phyloP scores from a whole-genome alignment of 2,329 filamentous ascomycete species.

The Paramyrothecium roridum region DNA sequence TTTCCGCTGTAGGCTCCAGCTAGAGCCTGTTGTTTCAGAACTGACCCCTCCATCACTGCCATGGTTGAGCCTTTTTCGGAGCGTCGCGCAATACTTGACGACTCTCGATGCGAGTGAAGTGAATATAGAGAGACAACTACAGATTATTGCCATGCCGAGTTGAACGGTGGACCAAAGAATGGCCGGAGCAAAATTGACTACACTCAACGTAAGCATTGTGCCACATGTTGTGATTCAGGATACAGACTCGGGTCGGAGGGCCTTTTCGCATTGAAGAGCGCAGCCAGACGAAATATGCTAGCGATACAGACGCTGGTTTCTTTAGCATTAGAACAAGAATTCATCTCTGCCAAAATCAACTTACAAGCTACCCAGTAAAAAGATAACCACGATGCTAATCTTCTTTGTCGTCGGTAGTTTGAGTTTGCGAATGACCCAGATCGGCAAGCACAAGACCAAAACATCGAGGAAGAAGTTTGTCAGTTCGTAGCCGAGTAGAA shows the following conservation, averaged over 20 bases:
- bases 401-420: not conserved
- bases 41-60: too few relatives aligned
- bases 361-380: not conserved
- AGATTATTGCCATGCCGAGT: not conserved
- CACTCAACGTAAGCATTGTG: not conserved
- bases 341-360: not conserved
- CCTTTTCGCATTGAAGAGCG: not conserved
- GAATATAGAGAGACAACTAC: not conserved
- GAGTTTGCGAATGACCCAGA: not conserved
- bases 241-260: not conserved
- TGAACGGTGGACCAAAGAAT: not conserved
- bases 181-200: not conserved
- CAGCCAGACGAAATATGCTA: not conserved
- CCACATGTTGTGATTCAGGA: not conserved
- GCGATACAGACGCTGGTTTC: not conserved
- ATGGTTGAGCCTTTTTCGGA: too few relatives aligned
- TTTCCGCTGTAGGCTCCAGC: too few relatives aligned
- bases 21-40: too few relatives aligned
- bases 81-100: too few relatives aligned
- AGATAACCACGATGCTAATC: not conserved
- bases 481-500: not conserved
- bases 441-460: not conserved
- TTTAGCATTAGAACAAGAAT: not conserved
- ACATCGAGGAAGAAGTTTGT: not conserved
- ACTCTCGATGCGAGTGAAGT: too few relatives aligned